A percentile compares a stretch with the other conserved stretches of the same genome.
Conservation (phyloP, 352 stramenopile genomes). For the Phytophthora cactorum region DNA sequence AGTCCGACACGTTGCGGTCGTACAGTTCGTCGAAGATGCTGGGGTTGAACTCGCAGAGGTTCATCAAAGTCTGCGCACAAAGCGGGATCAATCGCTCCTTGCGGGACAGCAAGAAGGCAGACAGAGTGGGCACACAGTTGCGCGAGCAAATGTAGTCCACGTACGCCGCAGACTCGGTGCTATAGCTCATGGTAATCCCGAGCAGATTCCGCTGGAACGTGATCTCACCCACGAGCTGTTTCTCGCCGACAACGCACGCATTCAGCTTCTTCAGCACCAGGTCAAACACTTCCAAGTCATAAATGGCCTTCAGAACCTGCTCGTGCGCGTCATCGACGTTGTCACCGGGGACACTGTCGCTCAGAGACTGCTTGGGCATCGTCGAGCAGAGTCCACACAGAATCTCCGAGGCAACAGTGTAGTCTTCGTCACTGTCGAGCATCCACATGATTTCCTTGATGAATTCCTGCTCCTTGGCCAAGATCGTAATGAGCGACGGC, state of each 20-base stretch:
- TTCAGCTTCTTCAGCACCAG: conserved; percentile 77
- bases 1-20: conserved; percentile 69
- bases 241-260: conserved; percentile 62
- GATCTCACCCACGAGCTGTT: conserved; percentile 79
- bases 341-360: conserved; percentile 16
- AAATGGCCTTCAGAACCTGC: conserved; percentile 59
- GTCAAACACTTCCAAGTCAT: conserved; percentile 69
- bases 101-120: conserved; percentile 70
- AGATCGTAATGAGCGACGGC: conserved; percentile 54
- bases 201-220: conserved; percentile 82
- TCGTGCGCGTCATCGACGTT: conserved; percentile 38
- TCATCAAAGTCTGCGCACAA: conserved; percentile 78
- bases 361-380: conserved; percentile 33
- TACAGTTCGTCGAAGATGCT: conserved; percentile 71
- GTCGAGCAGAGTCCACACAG: conserved; percentile 71
- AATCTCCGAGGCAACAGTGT: conserved; percentile 76
- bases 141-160: conserved; percentile 67
- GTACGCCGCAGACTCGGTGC: conserved; percentile 56
- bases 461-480: conserved; percentile 63
- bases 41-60: conserved; percentile 76
- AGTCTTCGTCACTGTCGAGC: conserved; percentile 76
- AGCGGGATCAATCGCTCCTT: conserved; percentile 72
- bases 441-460: conserved; percentile 78
- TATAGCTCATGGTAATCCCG: conserved; percentile 81
- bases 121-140: conserved; percentile 58